Evolutionary conservation across 176 grass and related monocot genomes (phyloP).

Genomic region (Zoysia pacifica): DNA sequence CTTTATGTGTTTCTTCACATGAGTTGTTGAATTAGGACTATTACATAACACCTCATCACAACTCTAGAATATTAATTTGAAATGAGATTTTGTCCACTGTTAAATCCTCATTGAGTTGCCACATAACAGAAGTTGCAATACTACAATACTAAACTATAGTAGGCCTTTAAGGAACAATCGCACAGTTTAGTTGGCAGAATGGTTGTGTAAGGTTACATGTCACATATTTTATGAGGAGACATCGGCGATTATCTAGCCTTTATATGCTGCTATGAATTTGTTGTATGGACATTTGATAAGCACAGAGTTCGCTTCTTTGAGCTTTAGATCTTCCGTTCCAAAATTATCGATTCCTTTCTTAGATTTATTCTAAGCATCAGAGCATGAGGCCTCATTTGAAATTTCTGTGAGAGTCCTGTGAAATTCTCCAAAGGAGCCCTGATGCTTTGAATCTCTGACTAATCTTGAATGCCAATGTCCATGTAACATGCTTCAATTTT

Average conservation of each 20-base stretch:
- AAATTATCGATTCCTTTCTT: not conserved
- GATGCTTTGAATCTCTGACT: not conserved
- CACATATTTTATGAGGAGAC: slow-evolving; percentile 1
- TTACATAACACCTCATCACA: slow-evolving; percentile 1
- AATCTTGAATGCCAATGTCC: not conserved
- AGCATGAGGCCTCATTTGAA: not conserved
- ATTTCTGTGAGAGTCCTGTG: too few relatives aligned
- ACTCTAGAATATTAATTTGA: not conserved
- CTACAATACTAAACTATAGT: not conserved
- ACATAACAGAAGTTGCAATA: slow-evolving; percentile 2
- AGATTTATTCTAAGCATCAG: not conserved
- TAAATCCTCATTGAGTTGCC: not conserved
- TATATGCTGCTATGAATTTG: not conserved
- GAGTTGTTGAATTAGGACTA: slow-evolving; percentile 20
- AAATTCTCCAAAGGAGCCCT: too few relatives aligned
- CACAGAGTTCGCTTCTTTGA: not conserved
- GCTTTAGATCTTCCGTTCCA: not conserved
- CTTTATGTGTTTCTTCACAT: not conserved
- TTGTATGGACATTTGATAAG: not conserved
- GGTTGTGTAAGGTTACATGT: slow-evolving; percentile 13
- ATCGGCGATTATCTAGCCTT: not conserved
- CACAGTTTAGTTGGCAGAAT: slow-evolving; percentile 9
- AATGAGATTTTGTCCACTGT: not conserved
- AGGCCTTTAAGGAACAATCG: not conserved
- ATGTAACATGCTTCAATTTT: not conserved